A percentile compares a stretch with the other conserved stretches of the same genome.
Conservation (phyloP, 2,329 filamentous ascomycete species). For the Cryphonectria parasitica region DNA sequence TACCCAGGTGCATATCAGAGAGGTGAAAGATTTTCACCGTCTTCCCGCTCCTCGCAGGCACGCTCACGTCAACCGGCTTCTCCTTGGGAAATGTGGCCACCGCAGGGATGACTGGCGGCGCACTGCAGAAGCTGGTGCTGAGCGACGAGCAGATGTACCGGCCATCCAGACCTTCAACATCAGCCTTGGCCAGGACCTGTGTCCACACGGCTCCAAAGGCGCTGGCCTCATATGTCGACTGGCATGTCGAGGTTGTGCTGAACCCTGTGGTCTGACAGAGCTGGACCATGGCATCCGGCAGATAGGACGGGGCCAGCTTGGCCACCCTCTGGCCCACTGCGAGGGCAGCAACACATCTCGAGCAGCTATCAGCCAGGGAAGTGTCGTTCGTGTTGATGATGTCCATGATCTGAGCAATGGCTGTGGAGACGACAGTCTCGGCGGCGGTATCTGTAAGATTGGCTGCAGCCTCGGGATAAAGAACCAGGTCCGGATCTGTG, state of each 20-base stretch:
- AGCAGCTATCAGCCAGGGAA: conserved; percentile 48
- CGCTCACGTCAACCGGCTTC: conserved; percentile 49
- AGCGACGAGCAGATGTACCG: conserved; percentile 59
- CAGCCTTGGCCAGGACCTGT: conserved; percentile 57
- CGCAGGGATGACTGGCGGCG: conserved; percentile 48
- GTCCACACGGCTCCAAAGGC: conserved; percentile 61
- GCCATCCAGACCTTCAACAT: conserved; percentile 58
- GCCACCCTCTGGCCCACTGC: conserved; percentile 55
- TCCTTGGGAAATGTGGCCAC: conserved; percentile 58
- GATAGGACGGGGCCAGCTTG: conserved; percentile 49
- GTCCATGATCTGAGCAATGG: conserved; percentile 47
- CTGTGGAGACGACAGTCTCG: conserved; percentile 46
- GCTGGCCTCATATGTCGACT: conserved; percentile 48
- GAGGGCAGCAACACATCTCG: conserved; percentile 56
- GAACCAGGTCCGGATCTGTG: conserved; percentile 52
- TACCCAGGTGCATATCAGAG: conserved; percentile 56
- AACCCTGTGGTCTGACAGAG: conserved; percentile 55
- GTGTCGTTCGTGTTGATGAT: conserved; percentile 46
- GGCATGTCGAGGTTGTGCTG: conserved; percentile 51
- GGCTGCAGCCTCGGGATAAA: conserved; percentile 51
- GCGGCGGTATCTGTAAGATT: conserved; percentile 47
- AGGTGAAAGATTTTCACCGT: conserved; percentile 60
- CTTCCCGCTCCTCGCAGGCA: conserved; percentile 54
- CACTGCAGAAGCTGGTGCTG: conserved; percentile 50
- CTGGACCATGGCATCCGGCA: conserved; percentile 54